Evolutionary conservation across 2,329 filamentous ascomycete genomes (phyloP), one percentile per base, ranked within the genome.

Genomic region (Pezicula radicicola): DNA sequence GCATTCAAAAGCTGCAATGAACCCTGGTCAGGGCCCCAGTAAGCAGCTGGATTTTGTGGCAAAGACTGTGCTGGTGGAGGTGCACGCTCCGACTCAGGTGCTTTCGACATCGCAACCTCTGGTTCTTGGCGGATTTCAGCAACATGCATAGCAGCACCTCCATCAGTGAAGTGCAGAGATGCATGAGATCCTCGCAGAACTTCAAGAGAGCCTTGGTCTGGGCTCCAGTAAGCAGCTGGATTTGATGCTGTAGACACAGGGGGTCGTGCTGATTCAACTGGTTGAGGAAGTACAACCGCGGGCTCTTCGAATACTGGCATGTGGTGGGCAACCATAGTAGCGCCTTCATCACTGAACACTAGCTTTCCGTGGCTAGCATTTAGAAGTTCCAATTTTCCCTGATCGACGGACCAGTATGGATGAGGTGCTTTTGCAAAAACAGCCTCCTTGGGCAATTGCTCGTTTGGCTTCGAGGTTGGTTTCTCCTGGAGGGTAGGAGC

Each of bases 361-460:
- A 52, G 46, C 5, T 37, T 33, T 44, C 46, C 50, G 25, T 52
- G 45, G 12, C 18, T 13, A 9, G 45, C 50, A 5, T 8, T 48
- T 13, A 48, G n/a, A 13, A 52, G 5, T 13, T 15, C 40, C 16
- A 52, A 42, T 10, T 16, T 44, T 1, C n/a, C 18, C 39, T 52
- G 50, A 28, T 52, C 37, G 10, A 35, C 45, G 3, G 36, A 28
- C 50, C 50, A 52, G 33, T 52, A 52, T 15, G 49, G 42, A 47
- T 47, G 27, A 6, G 36, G 35, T 33, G 36, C 19, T 19, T 5
- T 40, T 9, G n/a, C 15, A 21, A 9, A 10, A 16, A 15, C 19
- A 18, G 6, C n/a, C 10, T 8, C n/a, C n/a, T 16, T 40, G 3
- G 19, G 21, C n/a, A 19, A 8, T 15, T 25, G 25, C 37, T 52